Conservation (phyloP, 352 stramenopile genomes). For the Phytophthora pseudosyringae region DNA sequence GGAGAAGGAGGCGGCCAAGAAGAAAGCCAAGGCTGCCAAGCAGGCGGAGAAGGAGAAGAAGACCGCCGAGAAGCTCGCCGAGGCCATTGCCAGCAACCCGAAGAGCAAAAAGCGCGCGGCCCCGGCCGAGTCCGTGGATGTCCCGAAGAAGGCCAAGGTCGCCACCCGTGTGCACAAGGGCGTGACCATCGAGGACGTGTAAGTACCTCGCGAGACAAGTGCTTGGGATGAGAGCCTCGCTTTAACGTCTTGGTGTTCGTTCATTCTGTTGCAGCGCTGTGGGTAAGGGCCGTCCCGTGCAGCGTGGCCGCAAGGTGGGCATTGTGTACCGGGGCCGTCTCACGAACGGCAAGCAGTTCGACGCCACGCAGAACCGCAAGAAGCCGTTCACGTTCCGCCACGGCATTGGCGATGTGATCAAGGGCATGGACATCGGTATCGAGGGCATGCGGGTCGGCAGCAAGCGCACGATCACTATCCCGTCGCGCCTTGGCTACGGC, state of each 20-base stretch:
- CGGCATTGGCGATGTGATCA: slow-evolving; percentile 92
- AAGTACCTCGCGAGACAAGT: slow-evolving; percentile 26
- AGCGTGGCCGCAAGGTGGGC: slow-evolving; percentile 74
- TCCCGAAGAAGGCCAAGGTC: slow-evolving; percentile 83
- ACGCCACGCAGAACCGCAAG: slow-evolving; percentile 82
- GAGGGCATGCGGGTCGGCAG: slow-evolving; percentile 85
- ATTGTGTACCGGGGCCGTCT: slow-evolving; percentile 86
- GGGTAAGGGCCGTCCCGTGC: slow-evolving; percentile 69
- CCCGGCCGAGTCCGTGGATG: slow-evolving; percentile 59
- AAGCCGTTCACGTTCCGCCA: slow-evolving; percentile 87
- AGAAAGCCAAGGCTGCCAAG: slow-evolving; percentile 37
- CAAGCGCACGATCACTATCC: slow-evolving; percentile 95
- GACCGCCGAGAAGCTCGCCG: slow-evolving; percentile 58
- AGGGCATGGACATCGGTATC: slow-evolving; percentile 96
- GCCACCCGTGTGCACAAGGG: slow-evolving; percentile 72
- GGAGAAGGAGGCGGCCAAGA: slow-evolving; percentile 41
- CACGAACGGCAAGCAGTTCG: slow-evolving; percentile 88
- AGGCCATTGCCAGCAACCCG: slow-evolving; percentile 41
- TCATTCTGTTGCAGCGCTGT: slow-evolving; percentile 50
- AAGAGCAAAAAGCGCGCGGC: slow-evolving; percentile 76
- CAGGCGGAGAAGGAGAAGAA: slow-evolving; percentile 56
- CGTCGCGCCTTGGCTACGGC: slow-evolving; percentile 95
- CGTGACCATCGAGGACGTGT: slow-evolving; percentile 82
- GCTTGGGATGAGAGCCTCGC: slow-evolving; percentile 1
- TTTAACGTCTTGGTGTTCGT: slow-evolving; percentile 20